phyloP scores from a whole-genome alignment of 2,329 filamentous ascomycete species.

The Neonectria coccinea region DNA sequence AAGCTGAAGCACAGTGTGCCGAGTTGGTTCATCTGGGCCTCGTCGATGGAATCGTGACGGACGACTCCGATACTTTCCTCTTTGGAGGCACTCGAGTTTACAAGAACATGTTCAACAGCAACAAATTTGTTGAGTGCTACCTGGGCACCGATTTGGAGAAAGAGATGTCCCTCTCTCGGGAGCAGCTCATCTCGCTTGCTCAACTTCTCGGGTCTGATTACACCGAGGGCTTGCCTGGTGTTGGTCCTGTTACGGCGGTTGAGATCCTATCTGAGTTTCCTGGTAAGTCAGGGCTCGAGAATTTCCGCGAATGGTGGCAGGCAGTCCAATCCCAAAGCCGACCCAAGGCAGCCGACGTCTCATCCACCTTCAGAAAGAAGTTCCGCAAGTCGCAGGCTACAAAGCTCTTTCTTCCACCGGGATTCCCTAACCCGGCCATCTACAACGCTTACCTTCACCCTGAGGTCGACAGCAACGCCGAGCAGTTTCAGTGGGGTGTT shows the following conservation, averaged over 20 bases:
- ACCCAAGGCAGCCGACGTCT: slow-evolving; percentile 70
- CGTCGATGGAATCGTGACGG: slow-evolving; percentile 97
- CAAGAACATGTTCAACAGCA: slow-evolving; percentile 99
- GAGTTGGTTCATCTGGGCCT: slow-evolving; percentile 87
- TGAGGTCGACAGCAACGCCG: slow-evolving; percentile 82
- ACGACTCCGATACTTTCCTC: slow-evolving; percentile 95
- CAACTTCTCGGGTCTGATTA: slow-evolving; percentile 95
- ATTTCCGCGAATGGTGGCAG: slow-evolving; percentile 90
- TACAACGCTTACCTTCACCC: slow-evolving; percentile 86
- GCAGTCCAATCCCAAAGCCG: slow-evolving; percentile 78
- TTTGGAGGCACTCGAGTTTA: slow-evolving; percentile 97
- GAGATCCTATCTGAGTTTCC: slow-evolving; percentile 95
- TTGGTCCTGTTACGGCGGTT: slow-evolving; percentile 93
- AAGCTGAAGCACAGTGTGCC: slow-evolving; percentile 97
- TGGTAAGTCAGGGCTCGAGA: slow-evolving; percentile 68
- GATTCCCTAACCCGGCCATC: slow-evolving; percentile 83
- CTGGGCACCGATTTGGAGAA: slow-evolving; percentile 84
- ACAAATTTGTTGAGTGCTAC: slow-evolving; percentile 98
- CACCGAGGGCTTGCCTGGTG: slow-evolving; percentile 88
- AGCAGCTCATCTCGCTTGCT: slow-evolving; percentile 88
- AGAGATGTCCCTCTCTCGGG: slow-evolving; percentile 87
- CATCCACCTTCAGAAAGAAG: slow-evolving; percentile 80
- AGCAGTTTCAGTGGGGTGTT: slow-evolving; percentile 93
- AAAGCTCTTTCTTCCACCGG: slow-evolving; percentile 86
- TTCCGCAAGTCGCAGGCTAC: slow-evolving; percentile 83